These are phyloP conservation scores for Hypoxylon sp. DNA, from an alignment of 2,329 filamentous ascomycete species.

Conservation along the genomic window DNA sequence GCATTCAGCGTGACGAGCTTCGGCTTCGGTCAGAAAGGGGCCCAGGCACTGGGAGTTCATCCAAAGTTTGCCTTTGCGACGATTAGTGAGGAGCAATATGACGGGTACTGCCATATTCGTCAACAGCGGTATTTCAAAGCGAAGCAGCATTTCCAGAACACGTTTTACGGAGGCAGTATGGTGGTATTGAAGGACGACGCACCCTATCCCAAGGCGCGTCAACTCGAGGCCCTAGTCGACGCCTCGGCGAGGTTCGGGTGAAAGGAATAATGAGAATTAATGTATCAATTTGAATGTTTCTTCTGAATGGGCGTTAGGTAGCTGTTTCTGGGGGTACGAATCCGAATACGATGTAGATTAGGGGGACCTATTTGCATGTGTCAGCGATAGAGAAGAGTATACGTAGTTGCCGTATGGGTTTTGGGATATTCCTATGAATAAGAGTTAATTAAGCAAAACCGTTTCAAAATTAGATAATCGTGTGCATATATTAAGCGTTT, in stretches of 20 bases:
- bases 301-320: slow-evolving; percentile 13
- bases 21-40: slow-evolving; percentile 63
- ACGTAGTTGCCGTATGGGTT: too few species aligned
- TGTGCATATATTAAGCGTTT: not conserved
- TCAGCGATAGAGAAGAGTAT: not conserved
- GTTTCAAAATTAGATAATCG: not conserved
- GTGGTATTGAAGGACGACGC: slow-evolving; percentile 41
- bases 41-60: slow-evolving; percentile 55
- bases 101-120: slow-evolving; percentile 32
- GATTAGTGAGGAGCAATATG: slow-evolving; percentile 41
- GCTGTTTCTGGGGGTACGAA: not conserved
- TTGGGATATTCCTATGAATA: not conserved
- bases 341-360: not conserved
- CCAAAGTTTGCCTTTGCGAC: slow-evolving; percentile 57
- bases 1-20: slow-evolving; percentile 60
- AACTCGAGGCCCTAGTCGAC: slow-evolving; percentile 35
- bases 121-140: slow-evolving; percentile 33
- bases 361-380: not conserved
- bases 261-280: not conserved
- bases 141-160: slow-evolving; percentile 44
- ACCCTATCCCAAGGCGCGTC: slow-evolving; percentile 34
- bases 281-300: not conserved
- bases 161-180: slow-evolving; percentile 39
- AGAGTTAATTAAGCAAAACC: not conserved
- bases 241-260: slow-evolving; percentile 36